Base-by-base conservation (phyloP, 208 protist species). In the Naegleria lovaniensis region DNA sequence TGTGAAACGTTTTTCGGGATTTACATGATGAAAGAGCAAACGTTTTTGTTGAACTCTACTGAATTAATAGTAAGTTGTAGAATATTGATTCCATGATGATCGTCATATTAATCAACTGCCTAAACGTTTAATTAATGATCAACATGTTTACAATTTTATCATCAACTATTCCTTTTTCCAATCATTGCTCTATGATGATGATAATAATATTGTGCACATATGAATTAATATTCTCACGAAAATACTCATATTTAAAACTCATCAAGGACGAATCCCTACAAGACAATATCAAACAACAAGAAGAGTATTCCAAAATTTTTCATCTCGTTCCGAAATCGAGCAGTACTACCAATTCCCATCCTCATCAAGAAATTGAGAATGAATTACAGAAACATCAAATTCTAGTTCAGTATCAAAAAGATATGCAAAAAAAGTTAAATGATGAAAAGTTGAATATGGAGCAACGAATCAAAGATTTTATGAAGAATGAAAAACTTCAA, bases 381-480 rank as follows among this genome's bases (percentile, higher is more conserved):
- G 7, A 36, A 36, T 79, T 79, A 79, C 13, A 75, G 13, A 79
- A 79, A 79, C 67, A 79, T 79, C 67, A 19, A 36, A 7, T 79
- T 79, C 29, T 79, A 36, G 16, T 79, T 13, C 29, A 79, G n/a
- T 79, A 79, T 79, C 67, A 79, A 79, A 79, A 79, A 36, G 16
- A 36, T 13, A 79, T 79, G 67, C 67, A 79, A 79, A 79, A 36
- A 33, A 79, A 79, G n/a, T 36, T 79, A 79, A 79, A 79, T 79
- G 67, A 79, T 36, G 67, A 79, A 79, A 79, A 33, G n/a, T 36
- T 79, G 7, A 79, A n/a, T 36, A 79, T 79, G 67, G 67, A 79
- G 29, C 19, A 36, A 13, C 0, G 67, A 36, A 79, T 79, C n/a
- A 79, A 79, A 79, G 67, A 79, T 36, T 79, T 79, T 79, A 79